phyloP scores from a whole-genome alignment of 495 filamentous ascomycete species.

The Pyronema omphalodes region DNA sequence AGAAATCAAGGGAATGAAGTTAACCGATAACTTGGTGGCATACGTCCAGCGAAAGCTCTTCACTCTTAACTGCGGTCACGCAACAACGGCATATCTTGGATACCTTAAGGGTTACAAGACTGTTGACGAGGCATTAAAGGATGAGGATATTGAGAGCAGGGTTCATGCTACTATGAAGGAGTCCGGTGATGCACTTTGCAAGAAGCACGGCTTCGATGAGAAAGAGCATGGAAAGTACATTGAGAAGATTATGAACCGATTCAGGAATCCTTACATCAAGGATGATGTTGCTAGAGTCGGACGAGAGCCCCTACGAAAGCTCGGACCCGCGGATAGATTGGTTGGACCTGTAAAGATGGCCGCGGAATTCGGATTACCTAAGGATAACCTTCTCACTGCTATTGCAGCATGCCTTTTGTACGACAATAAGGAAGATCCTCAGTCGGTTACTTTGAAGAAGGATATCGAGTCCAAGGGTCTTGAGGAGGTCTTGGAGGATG shows the following conservation, averaged over 20 bases:
- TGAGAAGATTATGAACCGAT: constrained; percentile 74
- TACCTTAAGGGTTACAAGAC: constrained; percentile 62
- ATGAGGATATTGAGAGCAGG: constrained; percentile 46
- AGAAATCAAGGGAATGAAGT: constrained; percentile 70
- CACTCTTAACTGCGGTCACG: constrained; percentile 96
- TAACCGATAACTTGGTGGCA: constrained; percentile 75
- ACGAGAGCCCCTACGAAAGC: constrained; percentile 82
- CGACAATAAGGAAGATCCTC: constrained; percentile 20
- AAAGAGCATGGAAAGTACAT: constrained; percentile 74
- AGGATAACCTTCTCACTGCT: constrained; percentile 16
- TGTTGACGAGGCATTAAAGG: constrained; percentile 65
- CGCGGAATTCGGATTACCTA: constrained; percentile 14
- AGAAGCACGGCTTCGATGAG: constrained; percentile 53
- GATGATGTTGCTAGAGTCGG: constrained; percentile 90
- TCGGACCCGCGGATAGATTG: constrained; percentile 83
- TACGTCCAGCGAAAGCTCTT: constrained; percentile 99
- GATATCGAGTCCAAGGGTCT: constrained; percentile 13
- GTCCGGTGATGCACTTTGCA: constrained; percentile 65
- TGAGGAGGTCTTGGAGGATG: constrained; percentile 13
- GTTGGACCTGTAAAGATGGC: constrained; percentile 45
- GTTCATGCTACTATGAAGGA: constrained; percentile 61
- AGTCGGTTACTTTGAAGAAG: constrained; percentile 15
- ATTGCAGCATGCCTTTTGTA: constrained; percentile 20
- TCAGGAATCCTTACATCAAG: constrained; percentile 86
- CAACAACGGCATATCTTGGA: constrained; percentile 92